Conservation (phyloP, 306 rosid species). For the Sesbania bispinosa region DNA sequence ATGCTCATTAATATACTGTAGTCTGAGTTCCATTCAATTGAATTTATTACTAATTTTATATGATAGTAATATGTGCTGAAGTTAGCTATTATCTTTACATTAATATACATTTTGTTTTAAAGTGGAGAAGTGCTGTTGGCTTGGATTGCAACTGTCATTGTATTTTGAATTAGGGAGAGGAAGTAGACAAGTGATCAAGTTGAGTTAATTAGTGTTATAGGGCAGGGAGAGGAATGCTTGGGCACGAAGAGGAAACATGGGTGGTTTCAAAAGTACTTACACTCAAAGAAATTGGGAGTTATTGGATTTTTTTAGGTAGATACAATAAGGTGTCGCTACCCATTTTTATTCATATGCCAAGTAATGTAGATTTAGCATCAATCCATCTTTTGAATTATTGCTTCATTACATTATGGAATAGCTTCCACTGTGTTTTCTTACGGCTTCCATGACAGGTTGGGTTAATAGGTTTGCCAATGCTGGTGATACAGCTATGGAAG, state of each 20-base stretch:
- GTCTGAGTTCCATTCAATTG: background rate
- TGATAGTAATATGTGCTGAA: background rate
- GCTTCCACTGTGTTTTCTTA: constrained; percentile 26
- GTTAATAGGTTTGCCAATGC: constrained; percentile 99
- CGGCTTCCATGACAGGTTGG: constrained; percentile 69
- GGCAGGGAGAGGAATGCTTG: background rate
- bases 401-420: background rate
- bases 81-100: background rate
- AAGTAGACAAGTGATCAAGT: background rate
- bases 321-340: background rate
- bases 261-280: background rate
- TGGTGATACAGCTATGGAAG: constrained; percentile 97
- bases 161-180: background rate
- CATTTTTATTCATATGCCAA: background rate
- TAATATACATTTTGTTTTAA: background rate
- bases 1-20: background rate
- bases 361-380: background rate
- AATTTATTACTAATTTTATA: background rate
- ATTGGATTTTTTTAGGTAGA: background rate
- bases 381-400: constrained; percentile 5
- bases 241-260: background rate
- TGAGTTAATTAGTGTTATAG: background rate
- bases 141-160: background rate
- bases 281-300: background rate
- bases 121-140: background rate